Evolutionary conservation across 1,139 yeast species (phyloP).

Genomic region (Candida tropicalis): DNA sequence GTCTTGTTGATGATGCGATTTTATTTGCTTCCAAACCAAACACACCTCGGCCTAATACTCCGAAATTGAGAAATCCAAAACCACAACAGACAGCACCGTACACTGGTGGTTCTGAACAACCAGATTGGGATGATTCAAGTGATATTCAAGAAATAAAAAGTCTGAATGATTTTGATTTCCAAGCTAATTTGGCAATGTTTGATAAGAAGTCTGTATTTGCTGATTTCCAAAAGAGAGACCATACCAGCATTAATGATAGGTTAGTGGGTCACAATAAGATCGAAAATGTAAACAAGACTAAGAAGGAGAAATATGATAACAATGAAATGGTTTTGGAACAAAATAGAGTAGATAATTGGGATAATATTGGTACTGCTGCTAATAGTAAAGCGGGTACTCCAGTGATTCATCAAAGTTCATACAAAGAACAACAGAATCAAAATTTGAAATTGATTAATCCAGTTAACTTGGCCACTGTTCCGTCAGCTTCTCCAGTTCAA

Average conservation of each 20-base stretch:
- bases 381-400: conserved; percentile 10
- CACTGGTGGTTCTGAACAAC: not conserved
- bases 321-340: conserved; percentile 73
- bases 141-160: conserved; percentile 52
- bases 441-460: conserved; percentile 24
- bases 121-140: conserved; percentile 51
- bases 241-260: conserved; percentile 59
- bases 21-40: conserved; percentile 23
- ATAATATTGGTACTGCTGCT: conserved; percentile 34
- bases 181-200: conserved; percentile 77
- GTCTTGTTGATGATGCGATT: conserved; percentile 30
- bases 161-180: conserved; percentile 82
- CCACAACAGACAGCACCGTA: not conserved
- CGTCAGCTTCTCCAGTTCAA: conserved; percentile 80
- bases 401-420: conserved; percentile 7
- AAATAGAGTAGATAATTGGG: conserved; percentile 60
- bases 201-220: conserved; percentile 82
- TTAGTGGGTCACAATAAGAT: conserved; percentile 75
- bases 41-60: conserved; percentile 19
- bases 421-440: conserved; percentile 13
- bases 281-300: conserved; percentile 32
- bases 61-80: conserved; percentile 15
- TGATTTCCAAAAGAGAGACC: conserved; percentile 69
- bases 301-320: conserved; percentile 56
- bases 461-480: conserved; percentile 36